A percentile compares a stretch with the other conserved stretches of the same genome.
Evolutionary conservation across 805 yeast species (phyloP).

Genomic region (Kluyveromyces aestuarii): DNA sequence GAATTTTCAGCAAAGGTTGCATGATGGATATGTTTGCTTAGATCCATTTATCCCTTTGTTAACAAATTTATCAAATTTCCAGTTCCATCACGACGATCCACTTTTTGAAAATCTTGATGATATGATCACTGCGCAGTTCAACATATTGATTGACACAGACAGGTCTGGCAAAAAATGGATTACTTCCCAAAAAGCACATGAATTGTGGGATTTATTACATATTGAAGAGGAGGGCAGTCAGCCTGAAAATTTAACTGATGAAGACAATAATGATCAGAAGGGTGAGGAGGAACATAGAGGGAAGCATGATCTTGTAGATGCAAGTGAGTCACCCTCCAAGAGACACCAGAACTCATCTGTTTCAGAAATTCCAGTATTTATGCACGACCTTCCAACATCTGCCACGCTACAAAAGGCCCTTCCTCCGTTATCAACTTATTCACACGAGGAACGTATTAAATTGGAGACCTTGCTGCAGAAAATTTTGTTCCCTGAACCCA

Average conservation of each 20-base stretch:
- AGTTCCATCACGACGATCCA: slow-evolving; percentile 2
- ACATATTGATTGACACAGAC: slow-evolving; percentile 20
- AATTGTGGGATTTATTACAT: slow-evolving; percentile 14
- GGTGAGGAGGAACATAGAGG: slow-evolving; percentile 2
- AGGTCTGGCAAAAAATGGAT: slow-evolving; percentile 23
- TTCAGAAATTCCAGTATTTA: background rate
- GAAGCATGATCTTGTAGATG: slow-evolving; percentile 5
- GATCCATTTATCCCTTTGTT: slow-evolving; percentile 2
- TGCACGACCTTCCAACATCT: slow-evolving; percentile 5
- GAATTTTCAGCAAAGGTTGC: slow-evolving; percentile 1
- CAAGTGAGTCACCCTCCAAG: slow-evolving; percentile 22
- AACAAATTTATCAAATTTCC: slow-evolving; percentile 1
- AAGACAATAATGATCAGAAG: background rate
- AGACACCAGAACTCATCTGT: slow-evolving; percentile 10
- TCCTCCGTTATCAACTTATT: slow-evolving; percentile 5
- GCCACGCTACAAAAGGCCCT: slow-evolving; percentile 5
- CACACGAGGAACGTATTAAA: slow-evolving; percentile 15
- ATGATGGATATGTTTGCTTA: slow-evolving; percentile 2
- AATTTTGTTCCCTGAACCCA: slow-evolving; percentile 19
- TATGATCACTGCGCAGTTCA: slow-evolving; percentile 17
- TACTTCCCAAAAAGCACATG: slow-evolving; percentile 18
- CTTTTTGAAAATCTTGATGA: slow-evolving; percentile 9
- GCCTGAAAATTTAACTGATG: slow-evolving; percentile 5
- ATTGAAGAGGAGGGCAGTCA: slow-evolving; percentile 2
- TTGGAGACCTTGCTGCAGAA: slow-evolving; percentile 25